phyloP scores from a whole-genome alignment of 192 early-diverging fungal species.

The Phlyctochytrium bullatum region DNA sequence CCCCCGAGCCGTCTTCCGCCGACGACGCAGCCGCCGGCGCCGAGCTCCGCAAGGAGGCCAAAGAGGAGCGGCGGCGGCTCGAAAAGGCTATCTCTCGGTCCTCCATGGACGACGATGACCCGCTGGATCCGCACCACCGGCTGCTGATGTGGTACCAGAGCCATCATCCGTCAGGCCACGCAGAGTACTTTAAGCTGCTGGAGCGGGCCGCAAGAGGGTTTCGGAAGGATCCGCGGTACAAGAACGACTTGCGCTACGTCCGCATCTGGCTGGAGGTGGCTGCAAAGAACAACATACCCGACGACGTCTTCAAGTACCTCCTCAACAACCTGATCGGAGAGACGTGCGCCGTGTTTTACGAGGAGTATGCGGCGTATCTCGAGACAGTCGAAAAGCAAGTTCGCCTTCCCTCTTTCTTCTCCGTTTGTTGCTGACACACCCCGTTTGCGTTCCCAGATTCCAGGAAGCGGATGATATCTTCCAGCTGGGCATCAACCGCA shows the following conservation, averaged over 20 bases:
- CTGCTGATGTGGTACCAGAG: constrained; percentile 42
- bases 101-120: constrained; percentile 24
- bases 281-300: constrained; percentile 40
- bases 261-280: constrained; percentile 66
- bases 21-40: background rate
- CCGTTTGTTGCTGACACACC: background rate
- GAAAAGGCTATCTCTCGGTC: background rate
- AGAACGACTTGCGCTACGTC: constrained; percentile 48
- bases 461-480: constrained; percentile 64
- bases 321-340: constrained; percentile 68
- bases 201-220: constrained; percentile 33
- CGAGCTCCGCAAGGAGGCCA: background rate
- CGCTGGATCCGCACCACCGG: constrained; percentile 31
- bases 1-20: background rate
- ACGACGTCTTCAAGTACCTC: constrained; percentile 77
- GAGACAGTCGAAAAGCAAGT: constrained; percentile 42
- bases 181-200: constrained; percentile 12
- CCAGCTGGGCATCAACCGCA: constrained; percentile 62
- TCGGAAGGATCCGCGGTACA: constrained; percentile 37
- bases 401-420: too few species aligned
- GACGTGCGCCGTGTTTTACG: constrained; percentile 65
- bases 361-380: constrained; percentile 67
- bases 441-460: constrained; percentile 41
- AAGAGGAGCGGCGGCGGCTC: background rate
- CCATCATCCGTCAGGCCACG: constrained; percentile 28